A percentile compares a stretch with the other conserved stretches of the same genome.
phyloP scores from a whole-genome alignment of 306 rosid genomes.

The Prunus kanzakura region DNA sequence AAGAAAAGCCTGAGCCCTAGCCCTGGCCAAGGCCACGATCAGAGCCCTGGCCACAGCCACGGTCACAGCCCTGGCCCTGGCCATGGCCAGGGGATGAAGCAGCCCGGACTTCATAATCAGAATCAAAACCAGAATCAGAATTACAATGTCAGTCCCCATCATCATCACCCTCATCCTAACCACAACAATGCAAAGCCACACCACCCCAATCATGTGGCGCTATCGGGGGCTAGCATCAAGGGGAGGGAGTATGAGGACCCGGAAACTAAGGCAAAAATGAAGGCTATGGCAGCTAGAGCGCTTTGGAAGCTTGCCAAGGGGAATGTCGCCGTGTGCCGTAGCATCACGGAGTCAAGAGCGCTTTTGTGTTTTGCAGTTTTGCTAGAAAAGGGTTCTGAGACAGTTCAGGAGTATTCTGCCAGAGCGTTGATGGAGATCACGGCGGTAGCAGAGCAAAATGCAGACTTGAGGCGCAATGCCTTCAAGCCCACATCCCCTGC shows the following conservation, averaged over 20 bases:
- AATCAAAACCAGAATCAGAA: background rate
- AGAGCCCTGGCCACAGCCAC: background rate
- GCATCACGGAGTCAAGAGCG: constrained; percentile 70
- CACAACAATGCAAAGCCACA: background rate
- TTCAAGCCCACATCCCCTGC: constrained; percentile 83
- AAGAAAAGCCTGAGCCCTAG: background rate
- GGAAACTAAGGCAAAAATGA: constrained; percentile 55
- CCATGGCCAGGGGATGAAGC: no score
- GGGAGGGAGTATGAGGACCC: constrained; percentile 75
- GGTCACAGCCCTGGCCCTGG: no score
- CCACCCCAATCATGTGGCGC: background rate
- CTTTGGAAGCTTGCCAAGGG: constrained; percentile 60
- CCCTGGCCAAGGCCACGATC: background rate
- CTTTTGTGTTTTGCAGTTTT: constrained; percentile 70
- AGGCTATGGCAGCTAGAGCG: constrained; percentile 73
- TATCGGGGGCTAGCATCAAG: constrained; percentile 45
- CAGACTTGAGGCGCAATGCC: constrained; percentile 60
- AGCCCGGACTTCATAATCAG: background rate
- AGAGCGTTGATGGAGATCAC: constrained; percentile 73
- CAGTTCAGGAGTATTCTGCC: constrained; percentile 50
- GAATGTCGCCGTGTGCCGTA: constrained; percentile 51
- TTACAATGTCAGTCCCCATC: background rate
- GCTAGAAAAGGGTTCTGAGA: constrained; percentile 55
- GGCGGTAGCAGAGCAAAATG: constrained; percentile 49
- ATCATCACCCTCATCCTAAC: background rate